These are phyloP conservation scores for Penicillium paradoxum DNA, from an alignment of 495 filamentous ascomycete genomes.

Conservation along the genomic window DNA sequence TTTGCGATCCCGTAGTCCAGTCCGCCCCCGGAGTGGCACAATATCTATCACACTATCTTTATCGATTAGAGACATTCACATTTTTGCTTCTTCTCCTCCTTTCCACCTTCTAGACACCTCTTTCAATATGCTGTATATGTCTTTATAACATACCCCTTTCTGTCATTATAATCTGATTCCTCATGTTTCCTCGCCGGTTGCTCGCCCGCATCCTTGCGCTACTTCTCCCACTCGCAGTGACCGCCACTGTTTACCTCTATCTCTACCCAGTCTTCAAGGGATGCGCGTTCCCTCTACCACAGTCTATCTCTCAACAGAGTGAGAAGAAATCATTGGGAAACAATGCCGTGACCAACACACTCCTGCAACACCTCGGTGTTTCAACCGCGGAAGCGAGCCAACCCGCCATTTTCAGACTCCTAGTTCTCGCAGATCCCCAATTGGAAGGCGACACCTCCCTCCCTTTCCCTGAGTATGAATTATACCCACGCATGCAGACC, in stretches of 20 bases:
- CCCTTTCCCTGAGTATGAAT: conserved; percentile 52
- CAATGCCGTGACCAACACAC: conserved; percentile 43
- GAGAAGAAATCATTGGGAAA: not conserved
- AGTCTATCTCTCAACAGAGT: conserved; percentile 2
- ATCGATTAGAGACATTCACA: not conserved
- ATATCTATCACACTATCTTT: not conserved
- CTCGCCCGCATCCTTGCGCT: conserved; percentile 58
- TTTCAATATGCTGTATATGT: conserved; percentile 20
- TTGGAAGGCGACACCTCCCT: conserved; percentile 90
- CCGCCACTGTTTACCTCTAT: conserved; percentile 74
- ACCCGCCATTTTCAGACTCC: conserved; percentile 69
- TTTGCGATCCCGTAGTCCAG: not conserved
- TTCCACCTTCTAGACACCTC: not conserved
- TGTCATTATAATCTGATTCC: conserved; percentile 8
- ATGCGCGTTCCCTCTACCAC: conserved; percentile 74
- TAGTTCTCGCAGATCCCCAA: conserved; percentile 90
- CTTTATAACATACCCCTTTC: conserved; percentile 10
- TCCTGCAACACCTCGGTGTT: conserved; percentile 41
- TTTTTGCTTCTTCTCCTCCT: not conserved
- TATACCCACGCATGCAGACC: conserved; percentile 53
- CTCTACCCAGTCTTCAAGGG: conserved; percentile 77
- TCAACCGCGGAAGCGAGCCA: conserved; percentile 20
- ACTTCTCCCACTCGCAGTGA: conserved; percentile 64
- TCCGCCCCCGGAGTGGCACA: not conserved
- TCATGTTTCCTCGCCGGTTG: conserved; percentile 53